A percentile compares a stretch with the other conserved stretches of the same genome.
phyloP scores from a whole-genome alignment of 257 asterid genomes.

The Lantana camara region DNA sequence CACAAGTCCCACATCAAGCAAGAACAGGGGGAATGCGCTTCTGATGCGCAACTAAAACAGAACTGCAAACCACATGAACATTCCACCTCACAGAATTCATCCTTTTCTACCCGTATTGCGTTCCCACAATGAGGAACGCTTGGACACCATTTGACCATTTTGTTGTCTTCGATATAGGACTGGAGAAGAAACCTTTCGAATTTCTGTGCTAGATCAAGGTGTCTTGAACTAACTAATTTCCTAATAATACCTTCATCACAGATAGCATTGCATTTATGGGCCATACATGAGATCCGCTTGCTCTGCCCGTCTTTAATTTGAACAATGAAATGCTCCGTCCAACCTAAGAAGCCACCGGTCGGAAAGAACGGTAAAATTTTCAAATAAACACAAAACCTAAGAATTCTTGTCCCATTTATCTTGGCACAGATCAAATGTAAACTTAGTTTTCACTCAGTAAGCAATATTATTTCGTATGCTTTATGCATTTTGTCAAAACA shows the following conservation, averaged over 20 bases:
- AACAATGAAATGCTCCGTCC: slow-evolving; percentile 93
- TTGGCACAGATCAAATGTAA: too few species aligned
- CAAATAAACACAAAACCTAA: too few species aligned
- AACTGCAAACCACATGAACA: slow-evolving; percentile 91
- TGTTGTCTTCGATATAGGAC: slow-evolving; percentile 91
- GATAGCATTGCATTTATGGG: slow-evolving; percentile 81
- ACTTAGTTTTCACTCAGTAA: too few species aligned
- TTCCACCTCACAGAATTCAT: slow-evolving; percentile 82
- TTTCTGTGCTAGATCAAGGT: slow-evolving; percentile 74
- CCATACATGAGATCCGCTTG: slow-evolving; percentile 89
- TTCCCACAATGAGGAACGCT: slow-evolving; percentile 92
- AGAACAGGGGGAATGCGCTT: slow-evolving; percentile 93
- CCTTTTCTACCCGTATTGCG: slow-evolving; percentile 79
- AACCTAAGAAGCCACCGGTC: slow-evolving; percentile 47
- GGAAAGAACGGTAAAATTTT: too few species aligned
- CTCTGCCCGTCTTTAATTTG: slow-evolving; percentile 93
- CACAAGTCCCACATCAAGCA: slow-evolving; percentile 90
- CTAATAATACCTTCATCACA: slow-evolving; percentile 78
- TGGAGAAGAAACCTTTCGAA: slow-evolving; percentile 84
- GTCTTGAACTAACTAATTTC: slow-evolving; percentile 57
- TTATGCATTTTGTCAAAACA: too few species aligned
- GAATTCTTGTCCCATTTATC: too few species aligned
- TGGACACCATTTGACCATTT: slow-evolving; percentile 96
- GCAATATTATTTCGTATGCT: too few species aligned
- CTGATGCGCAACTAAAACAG: slow-evolving; percentile 82